Conservation (phyloP, 257 asterid genomes). For the Lycium barbarum region DNA sequence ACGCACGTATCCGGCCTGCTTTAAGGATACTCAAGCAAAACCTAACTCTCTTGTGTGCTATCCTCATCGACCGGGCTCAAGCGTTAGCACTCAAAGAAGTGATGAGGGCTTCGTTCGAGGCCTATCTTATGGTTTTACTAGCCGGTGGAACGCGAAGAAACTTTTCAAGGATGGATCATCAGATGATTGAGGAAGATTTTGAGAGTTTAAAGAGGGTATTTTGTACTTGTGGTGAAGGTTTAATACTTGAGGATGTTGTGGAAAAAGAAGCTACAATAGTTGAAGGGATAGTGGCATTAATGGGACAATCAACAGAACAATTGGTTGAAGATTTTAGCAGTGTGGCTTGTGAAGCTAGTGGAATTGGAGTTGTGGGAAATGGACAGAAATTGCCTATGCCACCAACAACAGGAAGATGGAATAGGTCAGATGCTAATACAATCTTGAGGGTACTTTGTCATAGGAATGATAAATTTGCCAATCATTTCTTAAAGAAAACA, state of each 20-base stretch:
- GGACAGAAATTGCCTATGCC: slow-evolving; percentile 88
- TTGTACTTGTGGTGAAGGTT: slow-evolving; percentile 73
- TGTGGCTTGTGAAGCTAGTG: slow-evolving; percentile 77
- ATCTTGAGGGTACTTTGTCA: slow-evolving; percentile 81
- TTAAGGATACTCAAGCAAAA: slow-evolving; percentile 70
- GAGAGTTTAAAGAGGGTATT: slow-evolving; percentile 61
- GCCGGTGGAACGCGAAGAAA: slow-evolving; percentile 83
- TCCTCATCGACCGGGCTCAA: slow-evolving; percentile 74
- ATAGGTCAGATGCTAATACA: slow-evolving; percentile 80
- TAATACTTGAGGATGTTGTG: slow-evolving; percentile 70
- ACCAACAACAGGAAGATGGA: slow-evolving; percentile 89
- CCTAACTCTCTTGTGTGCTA: slow-evolving; percentile 75
- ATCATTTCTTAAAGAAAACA: slow-evolving; percentile 72
- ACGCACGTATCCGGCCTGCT: slow-evolving; percentile 61
- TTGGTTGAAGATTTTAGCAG: slow-evolving; percentile 79
- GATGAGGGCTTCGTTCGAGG: slow-evolving; percentile 87
- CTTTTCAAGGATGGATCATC: slow-evolving; percentile 60
- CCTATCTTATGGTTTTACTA: slow-evolving; percentile 75
- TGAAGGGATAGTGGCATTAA: slow-evolving; percentile 71
- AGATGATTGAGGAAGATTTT: slow-evolving; percentile 86
- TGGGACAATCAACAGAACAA: slow-evolving; percentile 86
- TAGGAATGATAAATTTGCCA: slow-evolving; percentile 75
- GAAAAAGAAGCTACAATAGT: slow-evolving; percentile 71
- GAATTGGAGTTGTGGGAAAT: slow-evolving; percentile 56
- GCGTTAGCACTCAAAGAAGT: slow-evolving; percentile 70